A percentile compares a stretch with the other conserved stretches of the same genome.
phyloP scores from a whole-genome alignment of 805 yeast genomes.

The Candida coleopterorum region DNA sequence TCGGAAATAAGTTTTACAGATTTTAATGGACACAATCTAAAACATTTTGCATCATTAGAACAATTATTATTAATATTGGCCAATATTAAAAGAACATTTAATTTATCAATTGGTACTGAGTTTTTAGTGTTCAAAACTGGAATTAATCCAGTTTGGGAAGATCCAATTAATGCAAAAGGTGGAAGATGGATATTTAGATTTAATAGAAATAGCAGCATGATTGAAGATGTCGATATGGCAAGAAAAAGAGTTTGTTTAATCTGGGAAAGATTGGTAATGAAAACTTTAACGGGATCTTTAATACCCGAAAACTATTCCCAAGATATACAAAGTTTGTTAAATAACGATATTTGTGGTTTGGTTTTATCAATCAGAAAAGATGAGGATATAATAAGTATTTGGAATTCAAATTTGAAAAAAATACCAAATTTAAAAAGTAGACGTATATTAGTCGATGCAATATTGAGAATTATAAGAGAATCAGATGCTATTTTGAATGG shows the following conservation, averaged over 20 bases:
- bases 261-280: constrained; percentile 54
- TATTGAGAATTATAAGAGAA: constrained; percentile 43
- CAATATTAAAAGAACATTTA: constrained; percentile 33
- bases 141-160: constrained; percentile 65
- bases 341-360: constrained; percentile 54
- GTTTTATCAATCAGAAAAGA: constrained; percentile 56
- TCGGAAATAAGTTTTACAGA: constrained; percentile 37
- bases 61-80: constrained; percentile 47
- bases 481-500: constrained; percentile 41
- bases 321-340: constrained; percentile 32
- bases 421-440: constrained; percentile 42
- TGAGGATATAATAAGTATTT: constrained; percentile 54
- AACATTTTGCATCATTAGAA: constrained; percentile 42
- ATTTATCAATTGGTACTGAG: constrained; percentile 45
- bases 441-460: constrained; percentile 43
- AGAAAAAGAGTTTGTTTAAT: constrained; percentile 37
- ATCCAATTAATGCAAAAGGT: constrained; percentile 53
- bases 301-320: constrained; percentile 30
- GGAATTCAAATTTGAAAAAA: constrained; percentile 50
- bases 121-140: constrained; percentile 55
- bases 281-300: constrained; percentile 47
- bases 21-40: constrained; percentile 8
- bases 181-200: constrained; percentile 61
- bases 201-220: constrained; percentile 16
- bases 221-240: constrained; percentile 18